Evolutionary conservation across 2,329 filamentous ascomycete genomes (phyloP).

Genomic region (Nigrograna mackinnonii): DNA sequence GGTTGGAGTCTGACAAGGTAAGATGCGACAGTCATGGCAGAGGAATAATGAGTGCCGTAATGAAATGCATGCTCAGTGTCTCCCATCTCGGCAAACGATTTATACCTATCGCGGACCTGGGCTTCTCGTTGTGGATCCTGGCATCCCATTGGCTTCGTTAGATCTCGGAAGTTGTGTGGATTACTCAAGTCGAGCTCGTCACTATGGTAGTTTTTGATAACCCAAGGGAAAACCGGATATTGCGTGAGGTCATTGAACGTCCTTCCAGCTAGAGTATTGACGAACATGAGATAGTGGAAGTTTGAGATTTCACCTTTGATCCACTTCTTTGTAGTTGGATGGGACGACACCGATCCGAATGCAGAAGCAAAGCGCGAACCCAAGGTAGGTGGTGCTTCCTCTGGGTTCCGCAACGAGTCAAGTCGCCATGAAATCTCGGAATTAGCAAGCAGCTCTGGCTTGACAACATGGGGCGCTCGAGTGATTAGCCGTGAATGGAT

Average conservation of each 20-base stretch:
- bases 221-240: slow-evolving; percentile 97
- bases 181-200: slow-evolving; percentile 87
- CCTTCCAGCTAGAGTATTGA: slow-evolving; percentile 95
- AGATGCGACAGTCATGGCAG: slow-evolving; percentile 97
- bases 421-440: slow-evolving; percentile 91
- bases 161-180: slow-evolving; percentile 82
- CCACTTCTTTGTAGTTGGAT: slow-evolving; percentile 87
- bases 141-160: slow-evolving; percentile 95
- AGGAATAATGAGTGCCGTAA: slow-evolving; percentile 98
- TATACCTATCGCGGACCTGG: slow-evolving; percentile 83
- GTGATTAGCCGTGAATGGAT: slow-evolving; percentile 74
- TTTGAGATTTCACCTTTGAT: slow-evolving; percentile 94
- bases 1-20: slow-evolving; percentile 94
- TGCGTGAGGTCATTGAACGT: slow-evolving; percentile 99
- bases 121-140: slow-evolving; percentile 76
- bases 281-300: slow-evolving; percentile 97
- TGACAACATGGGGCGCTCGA: slow-evolving; percentile 80
- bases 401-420: slow-evolving; percentile 75
- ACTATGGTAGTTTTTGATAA: slow-evolving; percentile 93
- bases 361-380: slow-evolving; percentile 91
- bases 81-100: slow-evolving; percentile 86
- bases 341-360: slow-evolving; percentile 81
- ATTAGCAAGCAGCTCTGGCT: slow-evolving; percentile 69
- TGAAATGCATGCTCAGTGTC: slow-evolving; percentile 82
- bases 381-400: slow-evolving; percentile 67